These are phyloP conservation scores for Eutrema heterophyllum DNA, from an alignment of 345 rosid species.

Conservation along the genomic window DNA sequence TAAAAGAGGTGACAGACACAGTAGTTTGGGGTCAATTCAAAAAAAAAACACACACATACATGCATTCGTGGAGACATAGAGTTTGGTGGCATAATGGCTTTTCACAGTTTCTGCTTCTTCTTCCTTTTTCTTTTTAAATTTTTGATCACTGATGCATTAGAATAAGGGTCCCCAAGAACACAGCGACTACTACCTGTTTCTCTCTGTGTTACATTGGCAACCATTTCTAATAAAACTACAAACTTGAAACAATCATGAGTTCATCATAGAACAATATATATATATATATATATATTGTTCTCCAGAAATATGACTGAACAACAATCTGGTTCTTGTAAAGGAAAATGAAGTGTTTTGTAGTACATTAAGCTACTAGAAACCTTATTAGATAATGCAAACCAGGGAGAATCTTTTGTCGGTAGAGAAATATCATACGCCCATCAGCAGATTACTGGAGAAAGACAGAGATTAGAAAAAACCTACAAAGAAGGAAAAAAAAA, in stretches of 20 bases:
- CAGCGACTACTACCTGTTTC: not conserved
- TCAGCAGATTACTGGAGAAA: constrained; percentile 4
- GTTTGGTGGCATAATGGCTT: constrained; percentile 19
- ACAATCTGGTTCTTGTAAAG: constrained; percentile 17
- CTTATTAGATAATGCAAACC: constrained; percentile 15
- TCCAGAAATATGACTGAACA: constrained; percentile 4
- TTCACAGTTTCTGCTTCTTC: not conserved
- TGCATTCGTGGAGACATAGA: not conserved
- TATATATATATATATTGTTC: not conserved
- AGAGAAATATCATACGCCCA: not conserved
- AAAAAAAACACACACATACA: not conserved
- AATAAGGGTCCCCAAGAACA: constrained; percentile 11
- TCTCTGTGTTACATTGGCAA: constrained; percentile 4
- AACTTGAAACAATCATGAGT: constrained; percentile 1
- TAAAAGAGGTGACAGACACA: constrained; percentile 11
- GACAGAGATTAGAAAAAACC: not conserved
- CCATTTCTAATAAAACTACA: not conserved
- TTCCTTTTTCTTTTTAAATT: not conserved
- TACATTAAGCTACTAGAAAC: constrained; percentile 6
- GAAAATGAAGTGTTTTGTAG: constrained; percentile 22
- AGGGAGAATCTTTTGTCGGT: not conserved
- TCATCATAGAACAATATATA: constrained; percentile 2
- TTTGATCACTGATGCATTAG: not conserved
- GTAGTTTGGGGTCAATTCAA: constrained; percentile 1
- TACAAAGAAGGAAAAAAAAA: not conserved